Evolutionary conservation across 192 early-diverging fungal genomes (phyloP).

Genomic region (Gonapodya sp.): DNA sequence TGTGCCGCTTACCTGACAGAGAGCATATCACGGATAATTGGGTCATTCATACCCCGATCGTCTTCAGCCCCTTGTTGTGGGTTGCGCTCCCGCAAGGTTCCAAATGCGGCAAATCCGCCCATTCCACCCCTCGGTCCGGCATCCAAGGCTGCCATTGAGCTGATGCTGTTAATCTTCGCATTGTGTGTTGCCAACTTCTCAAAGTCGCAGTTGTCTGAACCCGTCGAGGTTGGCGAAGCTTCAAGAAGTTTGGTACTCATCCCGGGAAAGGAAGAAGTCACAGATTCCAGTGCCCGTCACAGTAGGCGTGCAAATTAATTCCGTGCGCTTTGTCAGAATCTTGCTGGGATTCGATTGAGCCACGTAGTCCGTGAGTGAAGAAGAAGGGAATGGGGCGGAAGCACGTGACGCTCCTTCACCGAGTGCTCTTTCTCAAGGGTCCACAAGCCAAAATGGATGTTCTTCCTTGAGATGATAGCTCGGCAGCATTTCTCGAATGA

Average conservation of each 20-base stretch:
- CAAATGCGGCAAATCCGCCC: not conserved
- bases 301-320: no score
- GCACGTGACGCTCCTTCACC: no score
- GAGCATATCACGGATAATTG: slow-evolving; percentile 3
- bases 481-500: no score
- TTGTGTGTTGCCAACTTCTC: not conserved
- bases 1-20: not conserved
- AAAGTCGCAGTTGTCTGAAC: not conserved
- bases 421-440: no score
- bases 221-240: not conserved
- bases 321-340: no score
- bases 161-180: not conserved
- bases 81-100: not conserved
- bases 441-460: no score
- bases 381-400: no score
- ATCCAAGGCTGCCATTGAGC: not conserved
- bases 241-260: not conserved
- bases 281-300: no score
- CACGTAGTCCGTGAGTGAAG: no score
- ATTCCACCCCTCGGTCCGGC: not conserved
- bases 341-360: no score
- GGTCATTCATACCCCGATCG: slow-evolving; percentile 3
- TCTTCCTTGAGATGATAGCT: no score
- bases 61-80: not conserved
- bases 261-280: no score